Conservation (phyloP, 768 basidiomycete species). For the Suillus occidentalis region DNA sequence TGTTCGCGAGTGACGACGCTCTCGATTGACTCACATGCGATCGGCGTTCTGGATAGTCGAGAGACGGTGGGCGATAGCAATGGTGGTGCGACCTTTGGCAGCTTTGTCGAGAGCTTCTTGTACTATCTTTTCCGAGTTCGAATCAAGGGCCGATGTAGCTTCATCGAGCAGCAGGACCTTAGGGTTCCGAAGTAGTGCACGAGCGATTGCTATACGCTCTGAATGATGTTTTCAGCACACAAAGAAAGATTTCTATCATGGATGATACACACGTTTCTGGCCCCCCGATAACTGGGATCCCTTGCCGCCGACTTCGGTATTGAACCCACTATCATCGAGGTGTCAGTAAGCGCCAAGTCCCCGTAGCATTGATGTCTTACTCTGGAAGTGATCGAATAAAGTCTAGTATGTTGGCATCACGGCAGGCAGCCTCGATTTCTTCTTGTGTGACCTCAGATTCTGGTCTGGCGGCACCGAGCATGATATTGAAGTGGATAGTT, state of each 20-base stretch:
- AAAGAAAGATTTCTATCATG: not conserved
- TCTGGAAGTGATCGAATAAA: conserved; percentile 84
- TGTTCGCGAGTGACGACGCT: not conserved
- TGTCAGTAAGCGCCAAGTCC: conserved; percentile 10
- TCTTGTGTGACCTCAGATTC: conserved; percentile 76
- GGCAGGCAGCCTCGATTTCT: conserved; percentile 84
- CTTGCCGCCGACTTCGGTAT: conserved; percentile 89
- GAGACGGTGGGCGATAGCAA: conserved; percentile 93
- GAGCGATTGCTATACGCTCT: conserved; percentile 81
- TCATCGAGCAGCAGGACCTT: conserved; percentile 87
- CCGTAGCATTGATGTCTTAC: conserved; percentile 40
- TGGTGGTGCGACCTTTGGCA: conserved; percentile 88
- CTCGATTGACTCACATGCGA: conserved; percentile 59
- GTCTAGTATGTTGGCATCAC: conserved; percentile 86
- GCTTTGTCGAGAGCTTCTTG: conserved; percentile 93
- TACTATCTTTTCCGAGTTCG: conserved; percentile 90
- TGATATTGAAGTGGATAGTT: conserved; percentile 86
- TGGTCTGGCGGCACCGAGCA: conserved; percentile 81
- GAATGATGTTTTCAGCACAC: conserved; percentile 7
- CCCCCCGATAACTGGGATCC: conserved; percentile 88
- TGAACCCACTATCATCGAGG: conserved; percentile 62
- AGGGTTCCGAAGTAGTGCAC: conserved; percentile 86
- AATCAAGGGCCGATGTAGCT: conserved; percentile 89
- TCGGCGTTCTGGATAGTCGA: conserved; percentile 92
- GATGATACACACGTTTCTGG: conserved; percentile 64